Percentiles rank a stretch among this genome's conserved stretches.
phyloP scores from a whole-genome alignment of 1,284 basidiomycete species.

The Schizophyllum amplum region DNA sequence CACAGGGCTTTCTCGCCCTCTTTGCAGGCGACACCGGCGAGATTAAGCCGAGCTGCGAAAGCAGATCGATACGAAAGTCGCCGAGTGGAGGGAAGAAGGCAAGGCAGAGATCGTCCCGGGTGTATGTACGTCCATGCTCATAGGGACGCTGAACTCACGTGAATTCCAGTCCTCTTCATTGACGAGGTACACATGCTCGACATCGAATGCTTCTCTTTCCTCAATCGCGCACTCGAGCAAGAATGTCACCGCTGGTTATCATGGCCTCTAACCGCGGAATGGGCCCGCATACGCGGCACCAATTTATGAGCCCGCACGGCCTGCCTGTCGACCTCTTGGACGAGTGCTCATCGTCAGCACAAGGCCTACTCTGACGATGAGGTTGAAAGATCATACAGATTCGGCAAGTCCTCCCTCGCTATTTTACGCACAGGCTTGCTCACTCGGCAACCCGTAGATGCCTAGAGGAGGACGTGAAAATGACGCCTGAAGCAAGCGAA shows the following conservation, averaged over 20 bases:
- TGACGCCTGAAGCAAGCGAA: conserved; percentile 66
- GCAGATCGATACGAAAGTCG: conserved; percentile 95
- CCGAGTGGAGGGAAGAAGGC: conserved; percentile 97
- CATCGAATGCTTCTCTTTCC: conserved; percentile 98
- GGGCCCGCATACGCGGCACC: conserved; percentile 90
- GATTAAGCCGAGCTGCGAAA: conserved; percentile 97
- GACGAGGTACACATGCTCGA: conserved; percentile 99
- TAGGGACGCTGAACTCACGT: conserved; percentile 2
- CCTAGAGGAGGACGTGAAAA: conserved; percentile 93
- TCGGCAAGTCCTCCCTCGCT: conserved; percentile 43
- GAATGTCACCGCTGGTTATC: conserved; percentile 90
- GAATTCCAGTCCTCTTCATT: conserved; percentile 55
- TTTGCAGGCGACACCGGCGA: conserved; percentile 94
- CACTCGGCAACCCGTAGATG: conserved; percentile 42
- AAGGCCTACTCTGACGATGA: conserved; percentile 77
- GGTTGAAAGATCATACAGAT: conserved; percentile 89
- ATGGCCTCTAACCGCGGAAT: conserved; percentile 98
- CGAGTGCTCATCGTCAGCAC: conserved; percentile 94
- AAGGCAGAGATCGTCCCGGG: conserved; percentile 98
- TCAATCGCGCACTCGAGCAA: conserved; percentile 92
- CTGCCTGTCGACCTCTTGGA: conserved; percentile 93
- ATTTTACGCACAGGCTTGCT: conserved; percentile 5
- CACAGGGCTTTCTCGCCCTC: conserved; percentile 81
- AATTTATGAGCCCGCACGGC: conserved; percentile 93
- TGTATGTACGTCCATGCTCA: conserved; percentile 40